Conservation (phyloP, 176 grass and related monocot genomes). For the Guadua angustifolia region DNA sequence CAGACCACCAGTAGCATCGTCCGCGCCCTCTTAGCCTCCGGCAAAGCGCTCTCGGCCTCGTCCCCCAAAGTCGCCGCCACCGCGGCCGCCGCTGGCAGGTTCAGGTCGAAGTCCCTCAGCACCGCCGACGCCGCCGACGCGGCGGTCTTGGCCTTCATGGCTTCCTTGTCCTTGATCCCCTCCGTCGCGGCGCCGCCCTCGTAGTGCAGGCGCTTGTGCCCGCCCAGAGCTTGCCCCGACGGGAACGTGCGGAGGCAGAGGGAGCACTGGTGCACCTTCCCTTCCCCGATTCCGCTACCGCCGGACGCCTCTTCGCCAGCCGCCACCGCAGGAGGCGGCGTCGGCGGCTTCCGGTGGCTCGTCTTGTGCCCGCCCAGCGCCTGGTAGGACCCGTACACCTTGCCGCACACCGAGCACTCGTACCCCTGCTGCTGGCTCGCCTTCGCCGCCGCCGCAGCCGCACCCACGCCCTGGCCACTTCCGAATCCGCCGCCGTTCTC, state of each 20-base stretch:
- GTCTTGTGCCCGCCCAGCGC: slow-evolving; percentile 90
- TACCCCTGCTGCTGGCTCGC: slow-evolving; percentile 39
- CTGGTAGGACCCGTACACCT: slow-evolving; percentile 76
- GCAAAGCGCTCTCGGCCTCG: slow-evolving; percentile 31
- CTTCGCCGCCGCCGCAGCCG: background rate
- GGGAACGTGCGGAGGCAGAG: slow-evolving; percentile 74
- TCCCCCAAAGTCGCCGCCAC: background rate
- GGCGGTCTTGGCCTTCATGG: slow-evolving; percentile 5
- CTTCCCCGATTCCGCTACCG: background rate
- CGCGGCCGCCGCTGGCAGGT: slow-evolving; percentile 46
- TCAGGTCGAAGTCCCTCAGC: slow-evolving; percentile 61
- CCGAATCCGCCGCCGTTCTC: background rate
- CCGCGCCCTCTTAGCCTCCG: slow-evolving; percentile 58
- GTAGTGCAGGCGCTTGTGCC: slow-evolving; percentile 88
- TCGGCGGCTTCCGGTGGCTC: slow-evolving; percentile 61
- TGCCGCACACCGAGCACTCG: slow-evolving; percentile 71
- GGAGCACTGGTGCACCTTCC: slow-evolving; percentile 66
- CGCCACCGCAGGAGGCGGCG: background rate
- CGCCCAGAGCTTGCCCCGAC: slow-evolving; percentile 84
- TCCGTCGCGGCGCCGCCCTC: slow-evolving; percentile 48
- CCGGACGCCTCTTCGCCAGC: background rate
- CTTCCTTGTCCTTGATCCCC: slow-evolving; percentile 22
- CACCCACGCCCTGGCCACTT: background rate
- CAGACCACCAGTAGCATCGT: slow-evolving; percentile 33
- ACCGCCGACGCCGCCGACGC: background rate